Conservation (phyloP, 2,329 filamentous ascomycete genomes). For the Fusarium tuaranense region DNA sequence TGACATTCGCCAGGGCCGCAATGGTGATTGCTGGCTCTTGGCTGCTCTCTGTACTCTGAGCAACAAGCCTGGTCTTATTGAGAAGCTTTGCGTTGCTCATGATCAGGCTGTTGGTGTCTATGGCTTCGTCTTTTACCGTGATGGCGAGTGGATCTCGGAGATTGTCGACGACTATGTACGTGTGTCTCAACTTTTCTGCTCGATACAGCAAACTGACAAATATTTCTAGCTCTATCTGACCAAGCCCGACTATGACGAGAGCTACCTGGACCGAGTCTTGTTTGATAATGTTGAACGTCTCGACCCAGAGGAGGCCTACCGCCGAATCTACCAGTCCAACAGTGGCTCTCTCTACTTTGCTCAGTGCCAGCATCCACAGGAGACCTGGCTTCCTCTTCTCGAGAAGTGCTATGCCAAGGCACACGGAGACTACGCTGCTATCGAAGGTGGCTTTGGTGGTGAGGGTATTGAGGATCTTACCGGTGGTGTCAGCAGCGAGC, state of each 20-base stretch:
- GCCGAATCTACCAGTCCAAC: constrained; percentile 78
- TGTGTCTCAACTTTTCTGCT: not conserved
- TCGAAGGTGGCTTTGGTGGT: constrained; percentile 77
- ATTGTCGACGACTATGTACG: constrained; percentile 67
- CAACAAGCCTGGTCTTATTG: constrained; percentile 78
- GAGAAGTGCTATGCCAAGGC: constrained; percentile 87
- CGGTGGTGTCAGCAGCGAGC: constrained; percentile 74
- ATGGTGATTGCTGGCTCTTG: constrained; percentile 90
- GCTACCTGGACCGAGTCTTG: constrained; percentile 58
- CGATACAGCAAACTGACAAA: not conserved
- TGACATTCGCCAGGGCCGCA: constrained; percentile 82
- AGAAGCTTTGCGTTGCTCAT: constrained; percentile 78
- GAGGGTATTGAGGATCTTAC: constrained; percentile 71
- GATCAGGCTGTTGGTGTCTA: constrained; percentile 83
- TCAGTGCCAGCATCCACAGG: constrained; percentile 78
- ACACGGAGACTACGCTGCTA: constrained; percentile 81
- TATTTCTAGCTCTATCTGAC: constrained; percentile 60
- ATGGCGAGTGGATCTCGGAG: constrained; percentile 77
- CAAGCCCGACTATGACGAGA: constrained; percentile 72
- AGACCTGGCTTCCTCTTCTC: constrained; percentile 83
- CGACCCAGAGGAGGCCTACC: constrained; percentile 70
- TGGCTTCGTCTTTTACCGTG: constrained; percentile 86
- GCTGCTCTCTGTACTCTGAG: constrained; percentile 82
- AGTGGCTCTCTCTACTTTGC: constrained; percentile 82
- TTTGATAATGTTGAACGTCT: constrained; percentile 60